phyloP scores from a whole-genome alignment of 1,284 basidiomycete species.

The Erythrobasidium hasegawianum region DNA sequence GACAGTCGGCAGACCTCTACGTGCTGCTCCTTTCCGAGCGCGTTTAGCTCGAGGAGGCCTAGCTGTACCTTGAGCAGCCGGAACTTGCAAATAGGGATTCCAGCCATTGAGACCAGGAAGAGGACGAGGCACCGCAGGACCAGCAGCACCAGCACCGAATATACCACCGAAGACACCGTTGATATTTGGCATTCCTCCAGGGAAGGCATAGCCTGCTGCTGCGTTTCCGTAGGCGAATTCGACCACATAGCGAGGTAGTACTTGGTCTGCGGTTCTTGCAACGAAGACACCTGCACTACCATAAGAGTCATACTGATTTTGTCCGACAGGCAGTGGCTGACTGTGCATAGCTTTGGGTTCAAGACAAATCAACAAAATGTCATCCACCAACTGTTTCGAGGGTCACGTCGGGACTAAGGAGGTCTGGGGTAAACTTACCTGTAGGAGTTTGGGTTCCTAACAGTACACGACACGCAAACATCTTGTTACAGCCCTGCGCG shows the following conservation, averaged over 20 bases:
- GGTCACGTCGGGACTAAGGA: too few relatives aligned
- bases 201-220: not conserved
- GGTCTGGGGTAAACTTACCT: not conserved
- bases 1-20: too few relatives aligned
- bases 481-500: not conserved
- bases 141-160: too few relatives aligned
- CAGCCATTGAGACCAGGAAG: too few relatives aligned
- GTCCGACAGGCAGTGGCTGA: not conserved
- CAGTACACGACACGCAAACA: conserved; percentile 9
- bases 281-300: not conserved
- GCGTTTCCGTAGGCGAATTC: not conserved
- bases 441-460: not conserved
- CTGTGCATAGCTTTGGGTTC: not conserved
- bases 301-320: conserved; percentile 4
- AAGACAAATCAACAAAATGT: not conserved
- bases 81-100: too few relatives aligned
- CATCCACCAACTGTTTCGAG: not conserved
- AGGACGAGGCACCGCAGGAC: too few relatives aligned
- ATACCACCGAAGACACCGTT: too few relatives aligned
- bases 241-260: not conserved
- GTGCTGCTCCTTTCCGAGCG: too few relatives aligned
- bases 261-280: not conserved
- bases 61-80: too few relatives aligned
- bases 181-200: not conserved
- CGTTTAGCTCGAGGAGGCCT: too few relatives aligned